Base-by-base conservation (phyloP, 1,284 basidiomycete species). In the Retiboletus fuscus region DNA sequence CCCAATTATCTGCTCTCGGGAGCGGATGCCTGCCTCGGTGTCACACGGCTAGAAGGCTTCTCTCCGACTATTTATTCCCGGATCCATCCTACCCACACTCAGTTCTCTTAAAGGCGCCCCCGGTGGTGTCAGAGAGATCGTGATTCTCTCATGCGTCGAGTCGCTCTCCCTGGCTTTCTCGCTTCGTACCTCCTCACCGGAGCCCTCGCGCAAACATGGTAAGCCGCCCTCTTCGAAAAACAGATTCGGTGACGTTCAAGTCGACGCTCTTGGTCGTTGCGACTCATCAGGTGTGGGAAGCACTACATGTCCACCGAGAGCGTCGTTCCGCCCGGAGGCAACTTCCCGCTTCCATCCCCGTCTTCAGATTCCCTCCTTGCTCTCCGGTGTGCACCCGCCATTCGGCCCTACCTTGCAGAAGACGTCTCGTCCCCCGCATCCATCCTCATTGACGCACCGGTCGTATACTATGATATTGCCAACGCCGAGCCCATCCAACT, bases 201-300 rank as follows among this genome's bases (percentile, higher is more conserved):
- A 28, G 71, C 60, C 39, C 63, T 73, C 26, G 82, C 82, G 44
- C 80, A 84, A 64, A 83, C 82, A 76, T 83, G 83, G 83, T 83
- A 66, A 64, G 46, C 44, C 22, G 73, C 6, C 41, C 3, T 53
- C 30, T 26, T 43, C 7, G 22, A 34, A 47, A 5, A 18, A 61
- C 26, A 5, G 18, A 24, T 34, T 3, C 26, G 15, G 16, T 74
- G 67, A 71, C 34, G 34, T 39, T 39, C 34, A 8, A 39, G 34
- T 39, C 11, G 34, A 39, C 34, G 28, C 3, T 20, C 28, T 20
- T 47, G 12, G 28, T 61, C 34, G 34, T 39, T 39, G 34, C 34
- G 34, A 24, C 30, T n/a, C n/a, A 20, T 34, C 53, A 81, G 81
- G 79, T 84, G 81, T 63, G 75, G 79, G 22, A 81, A 81, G 49